phyloP scores from a whole-genome alignment of 768 basidiomycete species.

The Myochromella boudieri region DNA sequence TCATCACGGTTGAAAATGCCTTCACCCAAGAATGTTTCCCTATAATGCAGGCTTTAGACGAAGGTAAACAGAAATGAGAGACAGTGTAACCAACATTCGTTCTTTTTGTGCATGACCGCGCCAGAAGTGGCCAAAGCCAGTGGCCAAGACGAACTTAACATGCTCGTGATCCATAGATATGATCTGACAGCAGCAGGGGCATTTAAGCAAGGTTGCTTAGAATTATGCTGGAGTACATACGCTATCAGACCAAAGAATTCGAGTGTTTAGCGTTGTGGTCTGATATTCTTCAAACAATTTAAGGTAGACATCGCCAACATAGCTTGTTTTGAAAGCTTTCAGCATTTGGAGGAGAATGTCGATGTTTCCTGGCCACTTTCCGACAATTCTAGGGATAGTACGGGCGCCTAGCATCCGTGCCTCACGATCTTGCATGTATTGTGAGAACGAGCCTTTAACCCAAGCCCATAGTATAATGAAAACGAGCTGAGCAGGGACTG shows the following conservation, averaged over 20 bases:
- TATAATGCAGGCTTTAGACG: conserved; percentile 18
- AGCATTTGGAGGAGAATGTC: conserved; percentile 62
- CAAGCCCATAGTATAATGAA: conserved; percentile 43
- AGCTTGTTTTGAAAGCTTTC: conserved; percentile 54
- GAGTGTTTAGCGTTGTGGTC: conserved; percentile 67
- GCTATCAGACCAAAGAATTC: conserved; percentile 68
- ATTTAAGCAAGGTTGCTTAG: not conserved
- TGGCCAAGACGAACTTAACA: conserved; percentile 60
- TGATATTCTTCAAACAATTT: conserved; percentile 68
- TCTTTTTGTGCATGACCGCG: conserved; percentile 64
- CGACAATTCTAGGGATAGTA: conserved; percentile 56
- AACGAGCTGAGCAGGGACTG: conserved; percentile 35
- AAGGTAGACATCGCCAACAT: conserved; percentile 63
- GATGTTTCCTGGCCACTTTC: conserved; percentile 79
- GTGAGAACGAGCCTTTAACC: conserved; percentile 31
- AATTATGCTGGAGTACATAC: conserved; percentile 37
- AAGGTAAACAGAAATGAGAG: not conserved
- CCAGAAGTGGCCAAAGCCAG: conserved; percentile 69
- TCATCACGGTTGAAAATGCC: conserved; percentile 82
- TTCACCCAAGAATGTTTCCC: conserved; percentile 65
- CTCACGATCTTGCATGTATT: conserved; percentile 38
- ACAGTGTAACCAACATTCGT: conserved; percentile 49
- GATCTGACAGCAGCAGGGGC: conserved; percentile 39
- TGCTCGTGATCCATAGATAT: conserved; percentile 77
- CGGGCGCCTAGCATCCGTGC: conserved; percentile 49